These are phyloP conservation scores for Leccinum longicurvipes DNA, from an alignment of 768 basidiomycete species.

Conservation along the genomic window DNA sequence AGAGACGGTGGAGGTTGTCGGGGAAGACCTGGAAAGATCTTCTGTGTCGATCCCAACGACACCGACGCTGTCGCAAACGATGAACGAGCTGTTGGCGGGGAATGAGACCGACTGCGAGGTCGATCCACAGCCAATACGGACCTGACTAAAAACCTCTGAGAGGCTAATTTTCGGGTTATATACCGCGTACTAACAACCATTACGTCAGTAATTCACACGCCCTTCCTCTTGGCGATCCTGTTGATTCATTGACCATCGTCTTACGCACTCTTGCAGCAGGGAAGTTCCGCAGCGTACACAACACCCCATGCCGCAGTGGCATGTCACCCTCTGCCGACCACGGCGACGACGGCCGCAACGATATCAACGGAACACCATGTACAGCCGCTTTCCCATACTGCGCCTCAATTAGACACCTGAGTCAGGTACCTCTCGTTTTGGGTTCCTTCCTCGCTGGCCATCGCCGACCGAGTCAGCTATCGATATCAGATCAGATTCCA, in stretches of 20 bases:
- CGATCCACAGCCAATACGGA: conserved; percentile 43
- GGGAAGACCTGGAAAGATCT: conserved; percentile 31
- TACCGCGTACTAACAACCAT: conserved; percentile 11
- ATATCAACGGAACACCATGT: conserved; percentile 1
- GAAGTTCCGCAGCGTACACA: not conserved
- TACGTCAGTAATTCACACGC: conserved; percentile 30
- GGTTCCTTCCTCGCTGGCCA: too few species aligned
- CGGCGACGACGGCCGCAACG: not conserved
- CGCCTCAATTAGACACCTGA: conserved; percentile 12
- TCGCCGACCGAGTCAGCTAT: conserved; percentile 18
- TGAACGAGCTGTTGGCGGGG: conserved; percentile 32
- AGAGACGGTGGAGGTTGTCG: conserved; percentile 16
- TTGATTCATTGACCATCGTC: not conserved
- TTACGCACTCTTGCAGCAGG: conserved; percentile 12
- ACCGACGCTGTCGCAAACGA: conserved; percentile 43
- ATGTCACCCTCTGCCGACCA: conserved; percentile 11
- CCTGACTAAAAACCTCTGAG: conserved; percentile 13
- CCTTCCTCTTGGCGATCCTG: not conserved
- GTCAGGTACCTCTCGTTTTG: too few species aligned
- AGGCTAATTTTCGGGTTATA: conserved; percentile 29
- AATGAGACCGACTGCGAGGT: conserved; percentile 44
- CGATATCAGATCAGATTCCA: conserved; percentile 12
- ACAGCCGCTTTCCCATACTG: conserved; percentile 7
- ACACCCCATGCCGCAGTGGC: conserved; percentile 10
- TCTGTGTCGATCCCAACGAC: conserved; percentile 38